Evolutionary conservation across 192 early-diverging fungal species (phyloP), one percentile per base, ranked within the genome.

Genomic region (Gryganskiella cystojenkinii): DNA sequence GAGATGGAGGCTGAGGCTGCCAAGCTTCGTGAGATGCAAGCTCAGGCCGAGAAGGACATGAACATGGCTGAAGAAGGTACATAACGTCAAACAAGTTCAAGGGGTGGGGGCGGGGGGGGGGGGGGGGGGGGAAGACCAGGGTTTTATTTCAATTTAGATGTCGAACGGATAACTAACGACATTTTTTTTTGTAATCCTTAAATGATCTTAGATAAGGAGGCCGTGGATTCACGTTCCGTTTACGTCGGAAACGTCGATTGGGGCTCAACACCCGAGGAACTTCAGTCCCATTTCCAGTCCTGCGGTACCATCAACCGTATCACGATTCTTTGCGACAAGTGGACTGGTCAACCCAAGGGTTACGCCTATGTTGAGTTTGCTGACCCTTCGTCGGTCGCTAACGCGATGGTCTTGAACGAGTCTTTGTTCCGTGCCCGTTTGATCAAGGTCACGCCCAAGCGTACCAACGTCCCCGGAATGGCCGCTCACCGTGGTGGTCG

Each of bases 231-330:
- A 14, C 84, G 96, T 67, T 98, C 96, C 30, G 91, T 97, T 53
- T 98, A 98, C 80, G 93, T 99, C 44, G 95, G 96, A 43, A 97
- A 96, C 82, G 96, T 99, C 22, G 98, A 99, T 80, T 99, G 98
- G 84, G 85, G 82, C 44, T 85, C 95, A 27, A 96, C 95, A 56
- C 96, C 98, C 19, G 96, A 98, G 68, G 95, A 98, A 64, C 85
- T 99, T 34, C 96, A 98, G 79, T 88, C 90, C 28, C 95, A 96
- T 70, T 99, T 99, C 70, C 92, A 95, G 82, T 87, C 93, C 8
- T 97, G 96, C 76, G 98, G 98, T n/a, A 92, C 91, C 28, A 97
- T 99, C 78, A 99, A 97, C 79, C 89, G 98, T 27, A 94, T 99
- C 24, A 99, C 98, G 11, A 99, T 99, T 67, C 81, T 96, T 43